phyloP scores from a whole-genome alignment of 306 rosid species.

The Vachellia pachyceras region DNA sequence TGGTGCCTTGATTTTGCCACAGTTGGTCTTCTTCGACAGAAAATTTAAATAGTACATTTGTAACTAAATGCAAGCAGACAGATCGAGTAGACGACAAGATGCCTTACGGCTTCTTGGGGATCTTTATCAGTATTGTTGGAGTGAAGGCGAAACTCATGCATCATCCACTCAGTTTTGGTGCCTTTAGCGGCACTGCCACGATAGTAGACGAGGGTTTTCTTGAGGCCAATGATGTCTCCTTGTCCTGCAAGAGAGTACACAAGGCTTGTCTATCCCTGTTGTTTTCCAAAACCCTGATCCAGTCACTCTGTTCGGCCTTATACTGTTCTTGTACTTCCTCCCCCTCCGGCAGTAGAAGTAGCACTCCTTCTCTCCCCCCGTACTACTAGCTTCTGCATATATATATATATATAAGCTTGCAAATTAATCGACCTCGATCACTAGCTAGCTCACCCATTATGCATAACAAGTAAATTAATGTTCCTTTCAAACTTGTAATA shows the following conservation, averaged over 20 bases:
- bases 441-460: too few relatives aligned
- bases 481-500: too few relatives aligned
- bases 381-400: constrained; percentile 44
- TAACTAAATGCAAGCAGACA: too few relatives aligned
- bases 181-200: constrained; percentile 94
- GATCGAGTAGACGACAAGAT: too few relatives aligned
- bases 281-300: constrained; percentile 97
- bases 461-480: too few relatives aligned
- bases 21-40: too few relatives aligned
- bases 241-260: constrained; percentile 51
- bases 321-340: constrained; percentile 87
- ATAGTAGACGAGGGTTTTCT: constrained; percentile 87
- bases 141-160: constrained; percentile 97
- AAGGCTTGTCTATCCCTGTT: constrained; percentile 66
- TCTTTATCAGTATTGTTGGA: neutral
- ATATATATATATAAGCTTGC: too few relatives aligned
- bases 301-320: constrained; percentile 86
- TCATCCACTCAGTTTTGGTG: constrained; percentile 98
- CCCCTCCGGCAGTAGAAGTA: constrained; percentile 91
- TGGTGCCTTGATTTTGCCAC: too few relatives aligned
- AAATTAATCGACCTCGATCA: too few relatives aligned
- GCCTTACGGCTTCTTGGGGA: constrained; percentile 72
- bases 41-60: too few relatives aligned
- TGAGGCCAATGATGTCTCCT: constrained; percentile 74
- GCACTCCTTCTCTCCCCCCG: constrained; percentile 67